Evolutionary conservation across 23 red algal species (phyloP), one percentile per base, ranked within the genome.

Genomic region (Gracilaria domingensis): DNA sequence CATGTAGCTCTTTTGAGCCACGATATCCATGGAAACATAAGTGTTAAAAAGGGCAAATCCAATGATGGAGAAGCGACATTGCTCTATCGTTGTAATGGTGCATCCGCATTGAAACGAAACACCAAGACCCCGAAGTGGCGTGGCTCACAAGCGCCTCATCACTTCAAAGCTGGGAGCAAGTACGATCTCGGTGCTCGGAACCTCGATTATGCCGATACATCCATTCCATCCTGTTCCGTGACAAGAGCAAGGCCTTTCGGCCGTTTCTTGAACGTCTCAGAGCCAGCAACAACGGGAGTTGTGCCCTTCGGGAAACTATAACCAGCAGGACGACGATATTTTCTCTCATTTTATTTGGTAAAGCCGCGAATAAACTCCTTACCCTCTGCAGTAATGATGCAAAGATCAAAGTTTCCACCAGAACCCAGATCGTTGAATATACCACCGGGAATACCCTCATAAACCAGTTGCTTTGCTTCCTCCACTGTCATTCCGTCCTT

Each of bases 351-450:
- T 54, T 99, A 94, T 81, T 95, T 91, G 14, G 94, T 91, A 65
- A 92, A 99, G 58, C 97, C 94, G 5, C 93, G 87, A 37, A 99
- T 65, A 58, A 81, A 85, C 83, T 99, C 91, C 32, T 87, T 91
- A 12, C 82, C 74, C 12, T 93, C 97, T 33, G 82, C 81, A 51
- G 86, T 96, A 80, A 99, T 95, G 24, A 99, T 74, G 75, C 97
- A 99, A 73, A 99, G 83, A 72, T 99, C 93, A 50, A 99, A 94
- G 72, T 99, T 99, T 2, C 93, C 94, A 18, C 97, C 97, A 28
- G 97, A 99, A 62, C 97, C 97, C 35, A 99, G 85, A 67, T 99
- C 97, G 44, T 99, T 99, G 30, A 85, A 95, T 70, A 99, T 99
- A 79, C 97, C 97, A 11, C 94, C 97, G 7, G 84, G 72, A 57